Conservation (phyloP, 305 asterid genomes). For the Plantago coronopus region DNA sequence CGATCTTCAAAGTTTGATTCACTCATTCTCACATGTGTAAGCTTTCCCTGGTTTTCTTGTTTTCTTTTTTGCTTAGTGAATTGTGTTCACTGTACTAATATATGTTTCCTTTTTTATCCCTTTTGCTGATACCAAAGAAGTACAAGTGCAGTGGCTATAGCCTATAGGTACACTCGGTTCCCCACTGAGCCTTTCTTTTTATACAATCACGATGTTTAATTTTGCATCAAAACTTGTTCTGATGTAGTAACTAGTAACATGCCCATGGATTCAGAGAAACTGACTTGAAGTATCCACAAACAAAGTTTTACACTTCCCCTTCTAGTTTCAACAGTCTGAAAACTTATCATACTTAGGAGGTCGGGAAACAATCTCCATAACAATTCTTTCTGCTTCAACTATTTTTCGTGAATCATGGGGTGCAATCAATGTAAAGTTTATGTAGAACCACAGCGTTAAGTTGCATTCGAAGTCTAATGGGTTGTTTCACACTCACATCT, state of each 20-base stretch:
- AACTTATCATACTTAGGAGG: too few relatives aligned
- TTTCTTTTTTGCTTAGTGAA: slow-evolving; percentile 9
- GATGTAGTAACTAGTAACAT: not conserved
- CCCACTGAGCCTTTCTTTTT: not conserved
- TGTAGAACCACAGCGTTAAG: not conserved
- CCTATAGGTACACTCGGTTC: slow-evolving; percentile 51
- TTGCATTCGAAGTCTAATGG: not conserved
- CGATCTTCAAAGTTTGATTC: slow-evolving; percentile 67
- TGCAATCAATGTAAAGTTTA: too few relatives aligned
- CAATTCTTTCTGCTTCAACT: too few relatives aligned
- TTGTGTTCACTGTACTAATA: slow-evolving; percentile 2
- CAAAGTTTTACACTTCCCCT: too few relatives aligned
- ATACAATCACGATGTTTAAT: too few relatives aligned
- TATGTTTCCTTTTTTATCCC: not conserved
- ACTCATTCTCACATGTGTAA: slow-evolving; percentile 77
- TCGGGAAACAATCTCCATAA: too few relatives aligned
- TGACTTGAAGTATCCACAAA: too few relatives aligned
- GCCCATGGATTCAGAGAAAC: too few relatives aligned
- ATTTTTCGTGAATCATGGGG: too few relatives aligned
- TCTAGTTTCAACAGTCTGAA: too few relatives aligned
- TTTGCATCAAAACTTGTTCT: too few relatives aligned
- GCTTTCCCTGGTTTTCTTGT: slow-evolving; percentile 26
- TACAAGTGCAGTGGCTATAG: slow-evolving; percentile 55
- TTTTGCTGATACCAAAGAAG: slow-evolving; percentile 73
- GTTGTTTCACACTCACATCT: not conserved